Percentiles rank a stretch among this genome's conserved stretches.
These are phyloP conservation scores for Paramyrothecium roridum DNA, from an alignment of 2,329 filamentous ascomycete genomes.

Conservation along the genomic window DNA sequence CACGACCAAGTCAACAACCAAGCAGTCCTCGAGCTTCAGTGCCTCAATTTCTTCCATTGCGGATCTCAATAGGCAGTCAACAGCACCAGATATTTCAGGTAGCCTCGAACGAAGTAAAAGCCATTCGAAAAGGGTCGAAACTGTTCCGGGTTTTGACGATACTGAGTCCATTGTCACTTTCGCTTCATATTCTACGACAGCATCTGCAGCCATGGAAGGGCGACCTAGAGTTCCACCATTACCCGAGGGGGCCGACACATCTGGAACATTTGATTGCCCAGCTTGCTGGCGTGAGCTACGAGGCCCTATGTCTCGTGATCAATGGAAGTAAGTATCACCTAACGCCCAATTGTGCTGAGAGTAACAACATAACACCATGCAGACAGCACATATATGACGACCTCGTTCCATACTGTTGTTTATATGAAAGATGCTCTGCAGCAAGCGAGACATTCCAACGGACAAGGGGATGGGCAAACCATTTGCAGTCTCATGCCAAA, in stretches of 20 bases:
- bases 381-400: background rate
- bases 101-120: background rate
- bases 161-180: slow-evolving; percentile 1
- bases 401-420: background rate
- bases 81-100: background rate
- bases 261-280: slow-evolving; percentile 1
- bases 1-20: background rate
- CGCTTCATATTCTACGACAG: slow-evolving; percentile 3
- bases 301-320: background rate
- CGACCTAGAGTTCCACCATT: slow-evolving; percentile 1
- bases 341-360: background rate
- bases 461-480: background rate
- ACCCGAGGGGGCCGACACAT: background rate
- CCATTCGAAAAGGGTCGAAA: background rate
- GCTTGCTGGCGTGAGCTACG: background rate
- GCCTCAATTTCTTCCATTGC: background rate
- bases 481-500: background rate
- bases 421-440: background rate
- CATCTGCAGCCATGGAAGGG: background rate
- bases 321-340: slow-evolving; percentile 1
- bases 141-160: background rate
- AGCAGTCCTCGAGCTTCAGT: background rate
- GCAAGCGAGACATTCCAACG: background rate
- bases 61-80: background rate
- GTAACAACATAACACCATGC: background rate